These are phyloP conservation scores for Solanum paucissectum DNA, from an alignment of 257 asterid genomes.

Conservation along the genomic window DNA sequence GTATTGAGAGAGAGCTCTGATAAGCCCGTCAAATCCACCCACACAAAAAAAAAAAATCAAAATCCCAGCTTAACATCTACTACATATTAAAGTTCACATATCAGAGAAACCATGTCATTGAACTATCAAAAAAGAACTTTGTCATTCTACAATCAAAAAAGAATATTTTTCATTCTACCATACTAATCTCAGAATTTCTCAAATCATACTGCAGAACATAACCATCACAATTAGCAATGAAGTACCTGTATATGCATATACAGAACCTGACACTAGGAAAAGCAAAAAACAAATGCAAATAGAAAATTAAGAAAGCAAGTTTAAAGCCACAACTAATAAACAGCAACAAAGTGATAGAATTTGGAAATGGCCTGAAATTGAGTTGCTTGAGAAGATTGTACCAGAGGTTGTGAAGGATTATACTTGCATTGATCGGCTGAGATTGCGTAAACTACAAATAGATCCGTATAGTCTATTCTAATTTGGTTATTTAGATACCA, in stretches of 20 bases:
- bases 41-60: background rate
- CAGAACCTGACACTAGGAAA: background rate
- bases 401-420: background rate
- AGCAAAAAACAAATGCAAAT: background rate
- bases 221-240: background rate
- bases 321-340: background rate
- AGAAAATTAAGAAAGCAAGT: background rate
- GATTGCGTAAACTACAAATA: background rate
- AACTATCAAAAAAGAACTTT: too few species aligned
- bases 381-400: background rate
- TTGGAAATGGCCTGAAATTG: background rate
- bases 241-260: background rate
- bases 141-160: background rate
- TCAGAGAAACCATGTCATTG: background rate
- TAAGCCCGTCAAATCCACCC: background rate
- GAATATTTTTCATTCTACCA: background rate
- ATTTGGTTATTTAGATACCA: background rate
- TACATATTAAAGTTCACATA: background rate
- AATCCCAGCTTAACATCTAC: background rate
- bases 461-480: background rate
- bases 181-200: background rate
- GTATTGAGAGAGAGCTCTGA: background rate
- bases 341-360: background rate
- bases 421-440: background rate
- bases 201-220: background rate